Percentiles rank a stretch among this genome's conserved stretches.
Conservation (phyloP, 1,284 basidiomycete species). For the Rhodotorula sp. region DNA sequence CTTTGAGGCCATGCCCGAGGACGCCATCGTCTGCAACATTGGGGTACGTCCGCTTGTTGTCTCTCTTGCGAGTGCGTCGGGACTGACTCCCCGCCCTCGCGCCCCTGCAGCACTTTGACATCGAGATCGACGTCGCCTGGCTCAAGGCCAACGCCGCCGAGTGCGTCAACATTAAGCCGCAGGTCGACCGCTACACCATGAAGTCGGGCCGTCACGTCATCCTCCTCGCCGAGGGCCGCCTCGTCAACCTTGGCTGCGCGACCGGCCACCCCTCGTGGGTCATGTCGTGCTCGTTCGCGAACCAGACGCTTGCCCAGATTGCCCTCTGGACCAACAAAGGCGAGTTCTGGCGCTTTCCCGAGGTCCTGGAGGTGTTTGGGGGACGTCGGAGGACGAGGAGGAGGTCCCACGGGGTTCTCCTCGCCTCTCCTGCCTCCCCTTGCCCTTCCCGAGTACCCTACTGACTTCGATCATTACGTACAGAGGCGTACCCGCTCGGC, state of each 20-base stretch:
- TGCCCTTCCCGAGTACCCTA: too few relatives aligned
- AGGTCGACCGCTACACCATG: constrained; percentile 98
- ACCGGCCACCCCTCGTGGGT: constrained; percentile 68
- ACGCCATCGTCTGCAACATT: constrained; percentile 95
- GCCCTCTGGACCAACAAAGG: constrained; percentile 80
- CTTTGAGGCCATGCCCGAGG: constrained; percentile 93
- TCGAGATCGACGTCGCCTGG: constrained; percentile 98
- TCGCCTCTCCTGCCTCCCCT: too few relatives aligned
- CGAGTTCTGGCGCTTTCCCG: too few relatives aligned
- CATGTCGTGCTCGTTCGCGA: constrained; percentile 98
- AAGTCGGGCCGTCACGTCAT: constrained; percentile 87
- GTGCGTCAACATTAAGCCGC: constrained; percentile 93
- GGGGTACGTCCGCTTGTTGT: not conserved
- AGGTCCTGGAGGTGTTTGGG: too few relatives aligned
- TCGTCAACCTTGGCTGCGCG: constrained; percentile 85
- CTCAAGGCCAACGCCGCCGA: constrained; percentile 89
- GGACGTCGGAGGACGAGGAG: too few relatives aligned
- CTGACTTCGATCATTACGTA: too few relatives aligned
- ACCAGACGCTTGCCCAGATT: constrained; percentile 98
- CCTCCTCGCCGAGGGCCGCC: constrained; percentile 96
- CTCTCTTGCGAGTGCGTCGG: not conserved
- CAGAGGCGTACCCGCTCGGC: constrained; percentile 80
- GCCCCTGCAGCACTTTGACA: constrained; percentile 78
- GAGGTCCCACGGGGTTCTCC: too few relatives aligned
- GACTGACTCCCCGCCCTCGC: constrained; percentile 51